These are phyloP conservation scores for Coniosporium tulheliwenetii DNA, from an alignment of 2,329 filamentous ascomycete genomes.

Conservation along the genomic window DNA sequence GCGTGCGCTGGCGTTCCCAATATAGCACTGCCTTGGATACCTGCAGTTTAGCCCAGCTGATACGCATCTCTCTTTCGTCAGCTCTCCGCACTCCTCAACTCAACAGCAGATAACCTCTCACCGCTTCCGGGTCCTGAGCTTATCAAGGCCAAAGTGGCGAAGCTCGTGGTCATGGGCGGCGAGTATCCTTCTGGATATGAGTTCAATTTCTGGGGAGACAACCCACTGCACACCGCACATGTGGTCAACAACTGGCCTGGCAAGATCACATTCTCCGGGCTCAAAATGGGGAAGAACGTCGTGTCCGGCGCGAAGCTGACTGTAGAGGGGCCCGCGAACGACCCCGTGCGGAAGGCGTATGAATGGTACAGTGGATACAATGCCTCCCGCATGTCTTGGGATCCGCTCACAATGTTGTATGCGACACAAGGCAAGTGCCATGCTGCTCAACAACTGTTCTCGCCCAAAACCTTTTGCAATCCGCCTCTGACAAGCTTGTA, in stretches of 20 bases:
- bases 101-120: constrained; percentile 24
- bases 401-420: constrained; percentile 12
- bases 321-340: constrained; percentile 5
- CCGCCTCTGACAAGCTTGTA: too few species aligned
- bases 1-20: too few species aligned
- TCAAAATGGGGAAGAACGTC: constrained; percentile 28
- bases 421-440: constrained; percentile 1
- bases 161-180: constrained; percentile 39
- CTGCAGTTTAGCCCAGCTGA: too few species aligned
- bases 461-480: too few species aligned
- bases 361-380: constrained; percentile 12
- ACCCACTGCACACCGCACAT: constrained; percentile 21
- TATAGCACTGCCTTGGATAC: too few species aligned
- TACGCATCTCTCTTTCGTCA: too few species aligned
- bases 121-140: constrained; percentile 25
- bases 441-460: too few species aligned
- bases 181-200: constrained; percentile 30
- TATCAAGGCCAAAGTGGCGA: constrained; percentile 27
- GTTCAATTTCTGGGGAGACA: constrained; percentile 33
- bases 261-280: constrained; percentile 25
- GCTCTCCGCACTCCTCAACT: constrained; percentile 31
- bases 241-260: constrained; percentile 32
- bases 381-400: constrained; percentile 9
- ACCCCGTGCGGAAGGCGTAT: constrained; percentile 10
- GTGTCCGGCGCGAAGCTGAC: constrained; percentile 23